Conservation (phyloP, 768 basidiomycete species). For the Cantharellus anzutake region DNA sequence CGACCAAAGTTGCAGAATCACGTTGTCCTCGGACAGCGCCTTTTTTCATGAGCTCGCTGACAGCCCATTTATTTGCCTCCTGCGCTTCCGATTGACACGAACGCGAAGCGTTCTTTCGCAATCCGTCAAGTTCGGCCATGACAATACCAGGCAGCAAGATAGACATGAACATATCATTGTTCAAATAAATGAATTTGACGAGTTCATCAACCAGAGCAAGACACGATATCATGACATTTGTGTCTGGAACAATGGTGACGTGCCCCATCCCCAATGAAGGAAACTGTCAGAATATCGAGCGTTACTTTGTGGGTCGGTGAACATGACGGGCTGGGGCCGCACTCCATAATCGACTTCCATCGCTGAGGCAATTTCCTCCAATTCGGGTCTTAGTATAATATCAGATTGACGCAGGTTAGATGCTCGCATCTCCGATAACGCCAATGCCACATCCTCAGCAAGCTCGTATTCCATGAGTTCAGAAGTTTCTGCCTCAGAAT, state of each 20-base stretch:
- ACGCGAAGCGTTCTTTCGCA: not conserved
- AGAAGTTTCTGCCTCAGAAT: not conserved
- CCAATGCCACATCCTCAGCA: not conserved
- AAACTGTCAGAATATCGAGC: not conserved
- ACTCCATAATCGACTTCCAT: not conserved
- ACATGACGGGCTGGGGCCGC: not conserved
- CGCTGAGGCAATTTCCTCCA: not conserved
- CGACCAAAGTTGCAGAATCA: not conserved
- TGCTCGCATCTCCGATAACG: not conserved
- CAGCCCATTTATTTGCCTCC: not conserved
- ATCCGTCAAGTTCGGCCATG: not conserved
- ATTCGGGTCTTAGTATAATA: not conserved
- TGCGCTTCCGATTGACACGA: not conserved
- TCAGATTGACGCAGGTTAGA: not conserved
- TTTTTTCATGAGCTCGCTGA: not conserved
- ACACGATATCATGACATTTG: not conserved
- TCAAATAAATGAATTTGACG: not conserved
- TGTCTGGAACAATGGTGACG: not conserved
- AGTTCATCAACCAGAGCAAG: not conserved
- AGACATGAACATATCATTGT: not conserved
- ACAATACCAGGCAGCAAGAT: not conserved
- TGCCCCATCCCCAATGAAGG: not conserved
- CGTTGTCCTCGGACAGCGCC: not conserved
- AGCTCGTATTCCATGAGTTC: not conserved
- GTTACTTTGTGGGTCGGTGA: not conserved